These are phyloP conservation scores for Atractiella rhizophila DNA, from an alignment of 768 basidiomycete species.

Conservation along the genomic window DNA sequence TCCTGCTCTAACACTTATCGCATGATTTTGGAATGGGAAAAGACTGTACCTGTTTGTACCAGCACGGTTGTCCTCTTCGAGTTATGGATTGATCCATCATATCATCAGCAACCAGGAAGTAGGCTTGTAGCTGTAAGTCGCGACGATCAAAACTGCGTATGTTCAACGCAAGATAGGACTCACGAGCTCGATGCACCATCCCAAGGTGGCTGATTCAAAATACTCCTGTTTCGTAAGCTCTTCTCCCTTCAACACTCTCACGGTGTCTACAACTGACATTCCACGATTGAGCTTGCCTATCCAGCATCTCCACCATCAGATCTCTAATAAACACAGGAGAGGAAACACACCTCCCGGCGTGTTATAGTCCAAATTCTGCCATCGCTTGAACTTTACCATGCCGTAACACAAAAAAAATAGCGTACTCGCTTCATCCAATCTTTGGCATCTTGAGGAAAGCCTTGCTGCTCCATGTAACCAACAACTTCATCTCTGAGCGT, in stretches of 20 bases:
- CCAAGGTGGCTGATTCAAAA: constrained; percentile 59
- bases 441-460: constrained; percentile 59
- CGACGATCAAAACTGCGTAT: background rate
- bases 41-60: constrained; percentile 37
- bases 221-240: constrained; percentile 58
- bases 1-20: constrained; percentile 11
- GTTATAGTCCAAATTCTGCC: constrained; percentile 67
- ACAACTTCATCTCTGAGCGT: constrained; percentile 54
- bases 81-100: constrained; percentile 93
- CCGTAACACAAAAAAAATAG: constrained; percentile 4
- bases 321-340: background rate
- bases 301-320: background rate
- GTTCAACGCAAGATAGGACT: constrained; percentile 20
- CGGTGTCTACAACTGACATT: constrained; percentile 82
- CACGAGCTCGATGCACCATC: constrained; percentile 89
- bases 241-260: constrained; percentile 56
- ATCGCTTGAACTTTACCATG: background rate
- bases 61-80: constrained; percentile 80
- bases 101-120: constrained; percentile 88
- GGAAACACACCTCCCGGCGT: constrained; percentile 38
- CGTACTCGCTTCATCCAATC: constrained; percentile 62
- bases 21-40: background rate
- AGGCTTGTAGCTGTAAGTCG: constrained; percentile 57
- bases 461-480: constrained; percentile 36
- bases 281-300: constrained; percentile 79